These are phyloP conservation scores for Chrysosporium queenslandicum DNA, from an alignment of 2,329 filamentous ascomycete genomes.

Conservation along the genomic window DNA sequence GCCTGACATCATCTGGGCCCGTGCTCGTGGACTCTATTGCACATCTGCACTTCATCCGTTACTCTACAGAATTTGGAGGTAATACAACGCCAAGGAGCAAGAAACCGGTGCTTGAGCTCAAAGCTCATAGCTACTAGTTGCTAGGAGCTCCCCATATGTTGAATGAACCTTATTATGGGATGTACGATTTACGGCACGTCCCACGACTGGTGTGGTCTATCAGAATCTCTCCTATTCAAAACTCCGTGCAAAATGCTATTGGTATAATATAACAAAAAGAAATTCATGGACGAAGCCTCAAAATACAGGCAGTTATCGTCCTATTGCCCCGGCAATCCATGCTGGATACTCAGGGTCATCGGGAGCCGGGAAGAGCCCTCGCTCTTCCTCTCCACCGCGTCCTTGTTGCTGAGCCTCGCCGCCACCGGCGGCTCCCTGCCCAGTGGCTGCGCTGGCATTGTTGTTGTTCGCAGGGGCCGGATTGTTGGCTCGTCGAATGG, in stretches of 20 bases:
- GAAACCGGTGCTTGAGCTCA: too few species aligned
- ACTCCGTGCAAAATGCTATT: constrained; percentile 6
- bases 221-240: background rate
- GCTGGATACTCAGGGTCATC: constrained; percentile 58
- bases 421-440: constrained; percentile 10
- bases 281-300: constrained; percentile 20
- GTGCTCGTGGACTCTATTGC: too few species aligned
- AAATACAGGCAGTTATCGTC: constrained; percentile 24
- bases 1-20: constrained; percentile 1
- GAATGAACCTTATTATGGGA: too few species aligned
- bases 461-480: background rate
- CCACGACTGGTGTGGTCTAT: too few species aligned
- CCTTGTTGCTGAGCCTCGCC: constrained; percentile 19
- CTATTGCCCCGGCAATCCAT: constrained; percentile 59
- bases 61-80: too few species aligned
- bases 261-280: constrained; percentile 4
- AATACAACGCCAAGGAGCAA: too few species aligned
- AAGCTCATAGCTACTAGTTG: too few species aligned
- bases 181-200: too few species aligned
- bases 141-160: too few species aligned
- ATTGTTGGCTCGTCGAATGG: constrained; percentile 38
- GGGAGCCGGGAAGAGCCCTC: constrained; percentile 55
- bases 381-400: constrained; percentile 28
- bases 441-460: constrained; percentile 2
- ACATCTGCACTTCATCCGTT: too few species aligned